Evolutionary conservation across 805 yeast species (phyloP), one percentile per base, ranked within the genome.

Genomic region (Hanseniaspora mollemarum): DNA sequence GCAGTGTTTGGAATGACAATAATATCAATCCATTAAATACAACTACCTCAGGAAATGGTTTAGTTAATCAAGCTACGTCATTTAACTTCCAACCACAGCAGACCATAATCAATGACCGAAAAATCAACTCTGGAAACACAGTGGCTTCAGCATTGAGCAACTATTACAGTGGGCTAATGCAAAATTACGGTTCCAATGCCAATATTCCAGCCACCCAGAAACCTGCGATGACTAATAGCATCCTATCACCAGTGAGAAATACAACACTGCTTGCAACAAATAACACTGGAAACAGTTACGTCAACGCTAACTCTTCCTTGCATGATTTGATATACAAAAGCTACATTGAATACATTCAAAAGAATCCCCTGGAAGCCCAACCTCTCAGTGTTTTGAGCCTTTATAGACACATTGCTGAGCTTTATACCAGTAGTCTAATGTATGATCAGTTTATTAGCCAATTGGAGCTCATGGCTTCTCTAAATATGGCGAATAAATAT

Each of bases 131-230:
- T 10, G 19, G 13, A 9, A 36, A 36, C 39, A 8, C 39, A 18
- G 24, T 24, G 15, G 28, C 32, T 39, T 21, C 29, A 8, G 43
- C 26, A 3, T n/a, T 39, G n/a, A 25, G 12, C 43, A 39, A n/a
- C 18, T 39, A 39, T 25, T 39, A 39, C 21, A 39, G 26, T n/a
- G 43, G 43, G n/a, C 13, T 39, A 15, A 39, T 39, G 43, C 31
- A 25, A 16, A 39, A 39, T 16, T 39, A 39, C 16, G 43, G 31
- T 8, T n/a, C 25, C 4, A 22, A 22, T 19, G 28, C 4, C n/a
- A 13, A 21, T 22, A 21, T 4, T 13, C 6, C 28, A 13, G 28
- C 12, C 3, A 4, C 12, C 12, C 41, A 37, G 22, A 10, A 10
- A 37, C 4, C 13, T 3, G 19, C 28, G 12, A 35, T 12, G 5